phyloP scores from a whole-genome alignment of 2,329 filamentous ascomycete genomes.

The Clarireedia sp. region DNA sequence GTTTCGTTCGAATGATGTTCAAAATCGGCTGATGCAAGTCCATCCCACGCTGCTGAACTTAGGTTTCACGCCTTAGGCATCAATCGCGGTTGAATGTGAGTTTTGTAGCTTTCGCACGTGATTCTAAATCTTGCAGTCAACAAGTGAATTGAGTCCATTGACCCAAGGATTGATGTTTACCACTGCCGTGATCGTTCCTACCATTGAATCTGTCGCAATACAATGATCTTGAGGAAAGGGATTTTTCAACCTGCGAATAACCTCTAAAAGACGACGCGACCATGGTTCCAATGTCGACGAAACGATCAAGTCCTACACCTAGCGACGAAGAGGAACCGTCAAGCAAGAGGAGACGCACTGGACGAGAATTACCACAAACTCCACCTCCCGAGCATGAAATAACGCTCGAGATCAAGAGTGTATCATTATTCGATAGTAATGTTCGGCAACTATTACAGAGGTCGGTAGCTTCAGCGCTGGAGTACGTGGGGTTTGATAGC shows the following conservation, averaged over 20 bases:
- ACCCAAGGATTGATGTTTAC: background rate
- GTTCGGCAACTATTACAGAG: constrained; percentile 37
- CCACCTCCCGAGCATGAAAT: constrained; percentile 21
- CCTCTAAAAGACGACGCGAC: background rate
- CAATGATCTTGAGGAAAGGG: background rate
- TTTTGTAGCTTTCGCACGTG: background rate
- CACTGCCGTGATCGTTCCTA: background rate
- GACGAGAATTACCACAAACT: constrained; percentile 17
- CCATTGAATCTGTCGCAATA: background rate
- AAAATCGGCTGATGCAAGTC: constrained; percentile 19
- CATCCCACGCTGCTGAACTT: constrained; percentile 1
- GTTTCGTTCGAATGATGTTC: constrained; percentile 10
- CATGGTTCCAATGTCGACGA: constrained; percentile 18
- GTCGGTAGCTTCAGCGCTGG: constrained; percentile 46
- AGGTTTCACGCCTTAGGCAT: background rate
- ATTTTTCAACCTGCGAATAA: background rate
- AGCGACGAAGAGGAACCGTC: constrained; percentile 23
- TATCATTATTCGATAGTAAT: constrained; percentile 25
- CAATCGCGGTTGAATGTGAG: background rate
- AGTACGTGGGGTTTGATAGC: constrained; percentile 50
- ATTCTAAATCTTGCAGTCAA: background rate
- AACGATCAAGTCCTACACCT: constrained; percentile 21
- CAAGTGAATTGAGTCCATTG: background rate
- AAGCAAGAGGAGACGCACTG: constrained; percentile 22
- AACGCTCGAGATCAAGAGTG: background rate